These are phyloP conservation scores for Curvularia hawaiiensis DNA, from an alignment of 2,329 filamentous ascomycete genomes.

Conservation along the genomic window DNA sequence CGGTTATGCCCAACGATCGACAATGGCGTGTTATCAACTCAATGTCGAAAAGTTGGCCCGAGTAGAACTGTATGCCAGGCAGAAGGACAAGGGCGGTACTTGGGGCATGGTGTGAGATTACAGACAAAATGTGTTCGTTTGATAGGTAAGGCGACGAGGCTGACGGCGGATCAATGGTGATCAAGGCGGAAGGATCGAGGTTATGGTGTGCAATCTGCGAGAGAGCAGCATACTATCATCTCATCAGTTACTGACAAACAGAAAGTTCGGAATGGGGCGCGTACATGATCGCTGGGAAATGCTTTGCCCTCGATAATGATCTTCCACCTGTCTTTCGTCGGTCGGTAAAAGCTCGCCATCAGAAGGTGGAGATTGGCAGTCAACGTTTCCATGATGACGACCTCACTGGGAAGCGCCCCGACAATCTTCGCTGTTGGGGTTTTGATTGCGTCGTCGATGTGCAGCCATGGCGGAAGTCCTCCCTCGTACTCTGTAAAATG, in stretches of 20 bases:
- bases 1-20: conserved; percentile 69
- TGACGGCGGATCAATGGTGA: conserved; percentile 70
- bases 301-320: conserved; percentile 89
- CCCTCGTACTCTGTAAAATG: conserved; percentile 75
- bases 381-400: conserved; percentile 87
- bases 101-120: conserved; percentile 76
- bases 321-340: conserved; percentile 69
- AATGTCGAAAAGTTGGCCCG: conserved; percentile 87
- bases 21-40: conserved; percentile 78
- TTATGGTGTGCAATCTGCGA: conserved; percentile 77
- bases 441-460: conserved; percentile 77
- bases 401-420: conserved; percentile 72
- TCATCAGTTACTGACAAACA: conserved; percentile 3
- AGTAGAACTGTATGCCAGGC: conserved; percentile 91
- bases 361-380: conserved; percentile 82
- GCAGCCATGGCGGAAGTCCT: conserved; percentile 74
- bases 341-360: conserved; percentile 83
- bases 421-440: conserved; percentile 73
- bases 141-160: conserved; percentile 62
- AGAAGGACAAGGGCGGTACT: conserved; percentile 78
- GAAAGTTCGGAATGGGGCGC: conserved; percentile 2
- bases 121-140: conserved; percentile 71
- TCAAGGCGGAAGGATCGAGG: conserved; percentile 69
- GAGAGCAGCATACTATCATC: conserved; percentile 74
- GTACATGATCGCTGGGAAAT: conserved; percentile 83